phyloP scores from a whole-genome alignment of 257 asterid genomes.

The Solanum dulcamara region DNA sequence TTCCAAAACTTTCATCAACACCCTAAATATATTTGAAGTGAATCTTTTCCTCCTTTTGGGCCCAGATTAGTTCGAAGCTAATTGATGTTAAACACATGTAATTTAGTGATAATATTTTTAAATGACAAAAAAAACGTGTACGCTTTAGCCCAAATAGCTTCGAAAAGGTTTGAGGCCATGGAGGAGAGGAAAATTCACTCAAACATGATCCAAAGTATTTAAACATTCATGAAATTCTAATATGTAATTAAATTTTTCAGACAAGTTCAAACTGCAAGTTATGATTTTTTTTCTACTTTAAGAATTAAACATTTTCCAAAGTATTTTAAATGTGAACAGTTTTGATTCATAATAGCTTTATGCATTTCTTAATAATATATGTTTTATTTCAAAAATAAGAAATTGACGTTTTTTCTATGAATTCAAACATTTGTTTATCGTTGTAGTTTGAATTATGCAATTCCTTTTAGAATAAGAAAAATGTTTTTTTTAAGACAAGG shows the following conservation, averaged over 20 bases:
- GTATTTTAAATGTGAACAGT: not conserved
- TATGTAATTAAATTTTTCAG: not conserved
- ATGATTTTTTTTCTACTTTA: not conserved
- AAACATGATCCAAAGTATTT: not conserved
- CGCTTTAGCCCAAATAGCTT: fast-evolving
- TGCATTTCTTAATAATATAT: not conserved
- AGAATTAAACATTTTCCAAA: not conserved
- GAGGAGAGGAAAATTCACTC: not conserved
- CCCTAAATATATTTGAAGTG: not conserved
- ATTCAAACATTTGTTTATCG: not conserved
- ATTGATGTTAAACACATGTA: too few relatives aligned
- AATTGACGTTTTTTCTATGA: not conserved
- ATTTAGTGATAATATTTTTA: not conserved
- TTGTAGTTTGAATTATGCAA: too few relatives aligned
- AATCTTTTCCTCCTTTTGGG: too few relatives aligned
- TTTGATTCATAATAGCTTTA: not conserved
- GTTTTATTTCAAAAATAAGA: not conserved
- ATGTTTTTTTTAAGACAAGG: too few relatives aligned
- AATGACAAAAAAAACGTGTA: fast-evolving
- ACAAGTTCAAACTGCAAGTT: not conserved
- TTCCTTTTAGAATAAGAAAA: too few relatives aligned
- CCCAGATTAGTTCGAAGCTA: too few relatives aligned
- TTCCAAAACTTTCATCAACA: too few relatives aligned
- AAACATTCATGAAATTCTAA: not conserved
- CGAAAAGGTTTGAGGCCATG: fast-evolving